A percentile compares a stretch with the other conserved stretches of the same genome.
Conservation (phyloP, 2,329 filamentous ascomycete species). For the Fusarium albosuccineum region DNA sequence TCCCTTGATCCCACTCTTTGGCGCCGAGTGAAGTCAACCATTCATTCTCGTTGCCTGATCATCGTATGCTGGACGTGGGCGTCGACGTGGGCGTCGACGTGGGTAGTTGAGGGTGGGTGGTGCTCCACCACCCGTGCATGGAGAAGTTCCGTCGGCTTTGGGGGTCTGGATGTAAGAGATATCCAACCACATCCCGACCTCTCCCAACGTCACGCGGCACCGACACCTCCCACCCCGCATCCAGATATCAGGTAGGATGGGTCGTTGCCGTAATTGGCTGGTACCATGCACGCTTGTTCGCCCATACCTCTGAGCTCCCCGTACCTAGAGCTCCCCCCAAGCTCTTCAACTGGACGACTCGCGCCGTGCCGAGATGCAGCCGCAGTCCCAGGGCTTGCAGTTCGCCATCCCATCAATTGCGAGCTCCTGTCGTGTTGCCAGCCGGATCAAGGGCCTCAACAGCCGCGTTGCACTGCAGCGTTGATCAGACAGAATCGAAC, state of each 20-base stretch:
- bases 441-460: neutral
- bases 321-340: constrained; percentile 25
- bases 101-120: constrained; percentile 27
- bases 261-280: constrained; percentile 34
- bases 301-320: constrained; percentile 33
- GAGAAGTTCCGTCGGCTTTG: constrained; percentile 22
- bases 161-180: constrained; percentile 8
- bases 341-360: constrained; percentile 17
- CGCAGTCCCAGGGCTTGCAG: constrained; percentile 6
- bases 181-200: constrained; percentile 31
- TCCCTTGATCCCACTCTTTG: constrained; percentile 23
- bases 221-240: constrained; percentile 42
- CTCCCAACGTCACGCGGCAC: constrained; percentile 33
- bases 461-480: constrained; percentile 29
- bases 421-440: constrained; percentile 7
- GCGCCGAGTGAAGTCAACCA: constrained; percentile 13
- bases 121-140: constrained; percentile 36
- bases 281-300: constrained; percentile 20
- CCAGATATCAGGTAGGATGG: constrained; percentile 25
- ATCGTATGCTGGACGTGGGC: constrained; percentile 40
- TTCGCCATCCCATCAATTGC: constrained; percentile 5
- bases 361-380: constrained; percentile 33
- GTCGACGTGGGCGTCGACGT: constrained; percentile 26
- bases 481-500: constrained; percentile 17
- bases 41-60: constrained; percentile 40